These are phyloP conservation scores for Aspergillus amoenus DNA, from an alignment of 2,329 filamentous ascomycete genomes.

Conservation along the genomic window DNA sequence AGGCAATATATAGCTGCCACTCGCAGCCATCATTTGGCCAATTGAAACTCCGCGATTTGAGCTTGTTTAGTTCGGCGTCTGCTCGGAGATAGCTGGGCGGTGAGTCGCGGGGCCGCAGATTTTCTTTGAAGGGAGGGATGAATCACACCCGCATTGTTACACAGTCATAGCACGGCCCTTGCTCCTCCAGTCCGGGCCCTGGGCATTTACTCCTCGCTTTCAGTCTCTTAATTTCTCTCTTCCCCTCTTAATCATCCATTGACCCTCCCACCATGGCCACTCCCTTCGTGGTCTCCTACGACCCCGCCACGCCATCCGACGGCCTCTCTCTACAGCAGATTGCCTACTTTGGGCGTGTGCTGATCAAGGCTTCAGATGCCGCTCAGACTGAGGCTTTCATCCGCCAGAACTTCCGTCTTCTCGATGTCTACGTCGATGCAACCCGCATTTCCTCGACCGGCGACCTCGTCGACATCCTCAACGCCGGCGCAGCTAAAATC, in stretches of 20 bases:
- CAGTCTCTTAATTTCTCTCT: background rate
- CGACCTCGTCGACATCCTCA: conserved; percentile 76
- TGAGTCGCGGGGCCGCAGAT: background rate
- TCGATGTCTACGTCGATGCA: conserved; percentile 73
- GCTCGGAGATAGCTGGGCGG: background rate
- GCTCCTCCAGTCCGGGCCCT: background rate
- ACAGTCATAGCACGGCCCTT: background rate
- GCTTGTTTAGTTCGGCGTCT: background rate
- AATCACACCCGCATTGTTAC: background rate
- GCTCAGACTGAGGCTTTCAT: conserved; percentile 52
- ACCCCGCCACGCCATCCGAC: conserved; percentile 44
- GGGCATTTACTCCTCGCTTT: background rate
- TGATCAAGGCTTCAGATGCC: conserved; percentile 50
- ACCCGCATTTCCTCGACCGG: conserved; percentile 66
- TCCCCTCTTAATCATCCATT: background rate
- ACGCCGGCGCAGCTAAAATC: conserved; percentile 79
- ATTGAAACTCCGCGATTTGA: background rate
- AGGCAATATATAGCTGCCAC: background rate
- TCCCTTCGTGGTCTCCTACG: conserved; percentile 42
- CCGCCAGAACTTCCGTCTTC: conserved; percentile 55
- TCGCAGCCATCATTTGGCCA: background rate
- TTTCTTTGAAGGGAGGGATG: background rate
- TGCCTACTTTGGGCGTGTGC: conserved; percentile 59
- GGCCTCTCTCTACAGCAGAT: conserved; percentile 56
- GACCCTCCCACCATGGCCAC: conserved; percentile 38